phyloP scores from a whole-genome alignment of 306 rosid genomes.

The Prosopis cineraria region DNA sequence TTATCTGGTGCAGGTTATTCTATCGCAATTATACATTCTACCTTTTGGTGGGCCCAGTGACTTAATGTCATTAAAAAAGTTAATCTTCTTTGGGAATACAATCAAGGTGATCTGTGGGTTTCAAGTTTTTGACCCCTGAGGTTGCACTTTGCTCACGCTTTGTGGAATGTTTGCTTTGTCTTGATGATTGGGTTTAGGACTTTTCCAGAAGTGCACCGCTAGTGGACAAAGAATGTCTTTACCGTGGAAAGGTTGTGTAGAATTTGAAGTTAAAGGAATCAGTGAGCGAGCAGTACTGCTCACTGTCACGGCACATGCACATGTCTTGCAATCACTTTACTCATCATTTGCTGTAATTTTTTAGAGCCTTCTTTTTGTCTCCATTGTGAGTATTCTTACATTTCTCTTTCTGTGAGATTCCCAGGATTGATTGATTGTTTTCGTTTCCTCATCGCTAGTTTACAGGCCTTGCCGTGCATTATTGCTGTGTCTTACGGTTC shows the following conservation, averaged over 20 bases:
- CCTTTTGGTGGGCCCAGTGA: constrained; percentile 23
- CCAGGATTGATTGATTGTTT: constrained; percentile 14
- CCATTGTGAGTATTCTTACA: constrained; percentile 34
- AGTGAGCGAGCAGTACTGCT: not conserved
- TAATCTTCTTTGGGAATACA: constrained; percentile 26
- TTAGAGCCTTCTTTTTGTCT: constrained; percentile 49
- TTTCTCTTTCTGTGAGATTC: constrained; percentile 45
- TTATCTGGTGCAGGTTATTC: not conserved
- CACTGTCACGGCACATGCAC: constrained; percentile 40
- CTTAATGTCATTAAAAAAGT: constrained; percentile 35
- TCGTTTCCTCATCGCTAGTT: constrained; percentile 34
- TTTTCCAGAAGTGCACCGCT: constrained; percentile 43
- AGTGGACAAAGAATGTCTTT: constrained; percentile 41
- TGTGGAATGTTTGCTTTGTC: constrained; percentile 21
- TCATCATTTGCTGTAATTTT: constrained; percentile 30
- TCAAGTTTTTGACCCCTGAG: constrained; percentile 4
- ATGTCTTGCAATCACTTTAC: constrained; percentile 30
- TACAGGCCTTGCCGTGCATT: constrained; percentile 20
- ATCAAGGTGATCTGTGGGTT: constrained; percentile 21
- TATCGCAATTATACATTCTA: not conserved
- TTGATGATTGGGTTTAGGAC: constrained; percentile 46
- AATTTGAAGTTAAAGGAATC: constrained; percentile 22
- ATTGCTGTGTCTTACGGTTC: constrained; percentile 1
- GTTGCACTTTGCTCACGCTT: constrained; percentile 26
- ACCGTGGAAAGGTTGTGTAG: constrained; percentile 43